A percentile compares a stretch with the other conserved stretches of the same genome.
These are phyloP conservation scores for Ophiognomonia clavigignenti-juglandacearum DNA, from an alignment of 2,329 filamentous ascomycete genomes.

Conservation along the genomic window DNA sequence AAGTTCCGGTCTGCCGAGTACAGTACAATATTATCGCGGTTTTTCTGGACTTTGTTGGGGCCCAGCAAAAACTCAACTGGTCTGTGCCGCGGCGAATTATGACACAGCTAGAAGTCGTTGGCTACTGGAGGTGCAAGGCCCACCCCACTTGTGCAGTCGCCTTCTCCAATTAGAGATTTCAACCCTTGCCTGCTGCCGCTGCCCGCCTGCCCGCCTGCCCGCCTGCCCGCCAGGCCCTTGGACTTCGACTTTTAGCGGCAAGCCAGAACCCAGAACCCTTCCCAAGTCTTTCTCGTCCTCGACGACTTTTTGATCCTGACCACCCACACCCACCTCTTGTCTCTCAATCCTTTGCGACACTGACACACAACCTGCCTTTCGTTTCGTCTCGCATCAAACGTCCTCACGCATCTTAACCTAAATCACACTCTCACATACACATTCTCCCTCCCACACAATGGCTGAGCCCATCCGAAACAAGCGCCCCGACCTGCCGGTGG, in stretches of 20 bases:
- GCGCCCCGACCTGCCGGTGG: conserved; percentile 50
- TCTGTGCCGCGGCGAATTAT: too few species aligned
- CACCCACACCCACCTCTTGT: not conserved
- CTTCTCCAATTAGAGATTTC: not conserved
- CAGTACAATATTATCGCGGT: too few species aligned
- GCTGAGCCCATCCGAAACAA: conserved; percentile 62
- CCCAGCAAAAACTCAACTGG: too few species aligned
- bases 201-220: too few species aligned
- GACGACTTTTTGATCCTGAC: not conserved
- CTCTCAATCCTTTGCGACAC: not conserved
- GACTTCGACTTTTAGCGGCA: too few species aligned
- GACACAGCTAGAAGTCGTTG: too few species aligned
- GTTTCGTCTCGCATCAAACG: conserved; percentile 14
- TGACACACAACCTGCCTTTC: conserved; percentile 5
- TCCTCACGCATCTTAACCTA: too few species aligned
- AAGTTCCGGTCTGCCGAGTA: too few species aligned
- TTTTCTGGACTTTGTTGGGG: too few species aligned
- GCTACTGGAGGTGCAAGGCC: too few species aligned
- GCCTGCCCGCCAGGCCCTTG: too few species aligned
- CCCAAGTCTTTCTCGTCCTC: not conserved
- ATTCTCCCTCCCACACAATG: conserved; percentile 39
- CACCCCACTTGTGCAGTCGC: not conserved
- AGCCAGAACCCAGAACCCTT: not conserved
- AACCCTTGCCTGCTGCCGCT: too few species aligned
- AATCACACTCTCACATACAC: conserved; percentile 16